Evolutionary conservation across 495 filamentous ascomycete genomes (phyloP), one percentile per base, ranked within the genome.

Genomic region (Aspergillus panamensis): DNA sequence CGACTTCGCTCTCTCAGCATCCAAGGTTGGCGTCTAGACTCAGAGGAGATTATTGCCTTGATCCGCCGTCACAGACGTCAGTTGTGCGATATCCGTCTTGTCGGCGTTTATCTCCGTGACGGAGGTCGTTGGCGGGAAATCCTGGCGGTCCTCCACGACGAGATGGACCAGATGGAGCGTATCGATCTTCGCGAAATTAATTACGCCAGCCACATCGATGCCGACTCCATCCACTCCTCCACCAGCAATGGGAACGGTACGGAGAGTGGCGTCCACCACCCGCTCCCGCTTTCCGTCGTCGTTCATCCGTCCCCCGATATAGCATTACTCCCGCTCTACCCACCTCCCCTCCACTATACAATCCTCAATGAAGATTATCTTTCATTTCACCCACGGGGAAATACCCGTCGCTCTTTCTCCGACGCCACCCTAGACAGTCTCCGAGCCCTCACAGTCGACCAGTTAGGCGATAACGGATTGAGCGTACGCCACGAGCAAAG

Each of bases 1-100:
- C 79, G 79, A 4, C 74, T 89, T 1, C 74, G 81, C 33, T 83
- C 83, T 1, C 79, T 90, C 48, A 85, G 86, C 17, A 78, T 90
- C 33, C 81, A 87, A 62, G 77, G 78, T 29, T 89, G 87, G 87
- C 73, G 76, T 21, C 68, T 90, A 5, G 57, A 77, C 30, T 78
- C 81, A 0, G 70, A 80, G 0, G 87, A 89, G 63, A 80, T 89
- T 14, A 81, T 85, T 48, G 61, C 67, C 3, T 66, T 90, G 0
- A 71, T 80, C 8, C 73, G 79, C 32, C 79, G 85, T 9, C 84
- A 89, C 59, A 68, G 77, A 17, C 72, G 73, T 9, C 78, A 73
- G 16, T 72, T 90, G 3, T 77, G 76, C 48, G 83, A 83, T 8
- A 63, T 90, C 6, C 74, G 84, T 6, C 66, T 89, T 6, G 73